Evolutionary conservation across 1,139 yeast species (phyloP), one percentile per base, ranked within the genome.

Genomic region (Kurtzmaniella quercitrusa): DNA sequence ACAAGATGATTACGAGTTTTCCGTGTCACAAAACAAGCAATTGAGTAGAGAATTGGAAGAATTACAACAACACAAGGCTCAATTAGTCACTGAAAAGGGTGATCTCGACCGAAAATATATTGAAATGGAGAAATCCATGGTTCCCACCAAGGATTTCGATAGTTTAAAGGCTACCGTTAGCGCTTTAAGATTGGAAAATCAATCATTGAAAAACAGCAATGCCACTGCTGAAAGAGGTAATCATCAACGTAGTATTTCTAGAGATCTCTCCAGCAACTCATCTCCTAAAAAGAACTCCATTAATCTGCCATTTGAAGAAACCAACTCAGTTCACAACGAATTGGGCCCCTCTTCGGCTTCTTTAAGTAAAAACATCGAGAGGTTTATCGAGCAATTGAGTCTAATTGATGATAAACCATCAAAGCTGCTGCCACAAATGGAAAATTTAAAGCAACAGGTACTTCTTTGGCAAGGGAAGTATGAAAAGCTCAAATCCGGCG

Each of bases 391-490:
- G n/a, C 65, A 61, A 49, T 57, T 65, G 41, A 56, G 57, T 39
- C 52, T 51, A 41, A 47, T 59, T 42, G 58, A 57, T 21, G 55
- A 60, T 48, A 45, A 12, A 43, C 47, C 3, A 62, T 57, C 49
- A 54, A 49, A 25, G 19, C 47, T 41, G 25, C 38, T 40, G 3
- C 36, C 33, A 7, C 45, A 44, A 14, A 44, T 47, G 16, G 46
- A 51, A 8, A 61, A 65, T 2, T 60, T 70, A 41, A 59, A 60
- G 43, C 53, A 54, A 38, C 72, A 70, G 43, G 59, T 66, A 12
- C 48, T 58, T 5, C 62, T 59, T 41, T 77, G 81, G 81, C 79
- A 75, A 58, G 59, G 59, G 46, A 74, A 65, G 48, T 77, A 65
- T 50, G 79, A 75, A 57, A 65, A 66, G 14, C 59, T 67, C 16